Conservation (phyloP, 345 rosid genomes). For the Populus davidiana region DNA sequence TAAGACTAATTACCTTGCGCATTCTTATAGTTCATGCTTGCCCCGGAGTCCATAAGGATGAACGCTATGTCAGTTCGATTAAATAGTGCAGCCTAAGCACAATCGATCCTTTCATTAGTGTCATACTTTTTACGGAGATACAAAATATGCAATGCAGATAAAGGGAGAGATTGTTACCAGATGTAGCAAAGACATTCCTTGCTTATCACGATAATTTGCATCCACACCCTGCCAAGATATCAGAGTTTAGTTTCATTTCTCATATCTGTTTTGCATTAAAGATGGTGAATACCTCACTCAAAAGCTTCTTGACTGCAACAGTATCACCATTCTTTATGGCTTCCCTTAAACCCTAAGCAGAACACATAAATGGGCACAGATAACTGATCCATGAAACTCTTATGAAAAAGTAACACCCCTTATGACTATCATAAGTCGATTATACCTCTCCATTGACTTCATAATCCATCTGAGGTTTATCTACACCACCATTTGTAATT, state of each 20-base stretch:
- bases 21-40: constrained; percentile 75
- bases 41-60: constrained; percentile 76
- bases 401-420: constrained; percentile 6
- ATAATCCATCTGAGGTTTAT: constrained; percentile 64
- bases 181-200: constrained; percentile 88
- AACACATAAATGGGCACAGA: constrained; percentile 1
- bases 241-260: constrained; percentile 16
- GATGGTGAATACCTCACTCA: constrained; percentile 55
- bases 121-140: neutral
- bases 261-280: constrained; percentile 1
- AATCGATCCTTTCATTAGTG: constrained; percentile 17
- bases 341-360: constrained; percentile 78
- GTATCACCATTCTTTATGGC: constrained; percentile 87
- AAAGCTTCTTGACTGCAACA: constrained; percentile 75
- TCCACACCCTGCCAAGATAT: constrained; percentile 64
- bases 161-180: constrained; percentile 44
- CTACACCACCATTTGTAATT: constrained; percentile 31
- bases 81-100: constrained; percentile 68
- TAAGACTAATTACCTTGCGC: constrained; percentile 67
- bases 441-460: constrained; percentile 85
- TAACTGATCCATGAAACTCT: neutral
- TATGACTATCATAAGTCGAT: neutral
- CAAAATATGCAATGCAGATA: neutral
- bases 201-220: constrained; percentile 86
- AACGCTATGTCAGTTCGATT: constrained; percentile 77